Conservation (phyloP, 2,329 filamentous ascomycete species). For the Pseudogymnoascus sp. region DNA sequence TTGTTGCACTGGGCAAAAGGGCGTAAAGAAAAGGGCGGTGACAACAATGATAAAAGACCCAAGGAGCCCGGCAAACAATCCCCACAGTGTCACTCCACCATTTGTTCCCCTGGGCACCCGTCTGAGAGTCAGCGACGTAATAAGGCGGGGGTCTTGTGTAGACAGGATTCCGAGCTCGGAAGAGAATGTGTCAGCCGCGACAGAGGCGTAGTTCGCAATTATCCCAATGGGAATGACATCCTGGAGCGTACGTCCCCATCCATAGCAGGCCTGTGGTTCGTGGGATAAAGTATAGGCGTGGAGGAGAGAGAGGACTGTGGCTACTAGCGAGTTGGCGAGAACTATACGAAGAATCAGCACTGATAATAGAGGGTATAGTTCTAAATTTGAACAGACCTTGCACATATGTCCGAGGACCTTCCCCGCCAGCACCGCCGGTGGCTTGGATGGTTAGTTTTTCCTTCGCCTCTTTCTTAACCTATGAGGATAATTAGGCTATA, state of each 20-base stretch:
- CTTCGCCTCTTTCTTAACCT: slow-evolving; percentile 86
- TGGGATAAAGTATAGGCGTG: slow-evolving; percentile 49
- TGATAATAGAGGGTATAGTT: not conserved
- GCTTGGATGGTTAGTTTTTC: slow-evolving; percentile 70
- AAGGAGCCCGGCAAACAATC: slow-evolving; percentile 62
- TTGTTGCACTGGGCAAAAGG: slow-evolving; percentile 44
- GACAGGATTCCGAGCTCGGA: slow-evolving; percentile 92
- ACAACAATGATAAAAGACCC: slow-evolving; percentile 64
- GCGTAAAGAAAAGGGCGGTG: slow-evolving; percentile 54
- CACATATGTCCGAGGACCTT: slow-evolving; percentile 72
- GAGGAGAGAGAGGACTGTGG: slow-evolving; percentile 53
- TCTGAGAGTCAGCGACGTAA: slow-evolving; percentile 69
- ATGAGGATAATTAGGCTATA: not conserved
- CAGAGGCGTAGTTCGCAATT: slow-evolving; percentile 79
- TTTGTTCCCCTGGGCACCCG: slow-evolving; percentile 87
- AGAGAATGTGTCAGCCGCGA: slow-evolving; percentile 87
- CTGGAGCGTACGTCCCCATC: slow-evolving; percentile 53
- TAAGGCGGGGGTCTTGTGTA: slow-evolving; percentile 64
- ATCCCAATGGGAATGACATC: slow-evolving; percentile 45
- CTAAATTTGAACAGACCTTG: slow-evolving; percentile 46
- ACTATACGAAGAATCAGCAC: slow-evolving; percentile 38
- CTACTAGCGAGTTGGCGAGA: slow-evolving; percentile 76
- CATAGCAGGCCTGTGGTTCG: slow-evolving; percentile 37
- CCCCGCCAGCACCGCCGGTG: slow-evolving; percentile 63
- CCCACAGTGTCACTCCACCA: slow-evolving; percentile 73